phyloP scores from a whole-genome alignment of 2,329 filamentous ascomycete genomes.

The Colletotrichum gloeosporioides region DNA sequence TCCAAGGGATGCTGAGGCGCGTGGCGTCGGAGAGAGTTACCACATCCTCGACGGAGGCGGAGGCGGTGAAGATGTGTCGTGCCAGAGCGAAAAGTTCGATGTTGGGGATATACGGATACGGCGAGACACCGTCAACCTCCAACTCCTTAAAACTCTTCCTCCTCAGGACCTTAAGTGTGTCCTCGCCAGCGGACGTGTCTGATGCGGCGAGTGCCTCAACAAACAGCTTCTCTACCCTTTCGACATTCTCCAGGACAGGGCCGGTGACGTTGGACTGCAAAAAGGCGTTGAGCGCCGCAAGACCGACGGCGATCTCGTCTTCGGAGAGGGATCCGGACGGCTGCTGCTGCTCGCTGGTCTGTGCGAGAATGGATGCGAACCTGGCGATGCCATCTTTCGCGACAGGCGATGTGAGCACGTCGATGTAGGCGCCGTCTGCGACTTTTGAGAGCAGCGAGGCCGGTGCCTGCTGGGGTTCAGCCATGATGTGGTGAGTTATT shows the following conservation, averaged over 20 bases:
- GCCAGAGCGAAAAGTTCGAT: slow-evolving; percentile 86
- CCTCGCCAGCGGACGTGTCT: slow-evolving; percentile 17
- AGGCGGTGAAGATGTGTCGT: slow-evolving; percentile 47
- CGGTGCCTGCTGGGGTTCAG: neutral
- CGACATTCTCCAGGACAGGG: slow-evolving; percentile 65
- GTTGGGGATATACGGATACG: slow-evolving; percentile 83
- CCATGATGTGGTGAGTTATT: neutral
- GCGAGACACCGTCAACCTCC: slow-evolving; percentile 82
- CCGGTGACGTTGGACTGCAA: slow-evolving; percentile 89
- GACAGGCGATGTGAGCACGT: slow-evolving; percentile 1
- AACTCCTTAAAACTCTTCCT: slow-evolving; percentile 56
- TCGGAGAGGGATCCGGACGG: neutral
- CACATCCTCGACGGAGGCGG: slow-evolving; percentile 27
- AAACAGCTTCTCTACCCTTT: slow-evolving; percentile 39
- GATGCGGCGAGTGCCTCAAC: slow-evolving; percentile 34
- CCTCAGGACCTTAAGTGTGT: slow-evolving; percentile 39
- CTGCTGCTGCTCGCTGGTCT: neutral
- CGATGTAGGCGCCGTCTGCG: slow-evolving; percentile 4
- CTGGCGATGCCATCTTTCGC: neutral
- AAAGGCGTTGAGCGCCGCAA: slow-evolving; percentile 78
- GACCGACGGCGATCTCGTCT: slow-evolving; percentile 56
- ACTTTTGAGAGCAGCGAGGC: neutral
- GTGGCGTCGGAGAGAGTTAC: slow-evolving; percentile 42
- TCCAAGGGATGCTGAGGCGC: slow-evolving; percentile 57
- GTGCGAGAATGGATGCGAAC: neutral